Evolutionary conservation across 306 rosid species (phyloP), one percentile per base, ranked within the genome.

Genomic region (Castanospermum australe): DNA sequence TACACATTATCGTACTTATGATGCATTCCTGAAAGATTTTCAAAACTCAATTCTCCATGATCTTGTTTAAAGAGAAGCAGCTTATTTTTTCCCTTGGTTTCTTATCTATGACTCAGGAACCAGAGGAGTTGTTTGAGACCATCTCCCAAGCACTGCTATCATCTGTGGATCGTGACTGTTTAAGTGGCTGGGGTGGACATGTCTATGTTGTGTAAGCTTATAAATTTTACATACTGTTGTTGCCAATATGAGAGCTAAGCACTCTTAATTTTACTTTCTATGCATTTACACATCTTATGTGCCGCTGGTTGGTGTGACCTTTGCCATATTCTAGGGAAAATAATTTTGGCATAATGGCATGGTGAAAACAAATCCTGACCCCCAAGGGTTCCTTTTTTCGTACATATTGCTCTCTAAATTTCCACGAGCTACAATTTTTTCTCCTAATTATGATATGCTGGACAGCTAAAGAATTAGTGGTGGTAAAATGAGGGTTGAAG

Each of bases 101-200:
- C 56, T 69, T 56, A 15, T 79, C 41, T 47, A 38, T 84, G 73
- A 50, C 33, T 59, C 92, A 96, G 99, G 99, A 93, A 88, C 67
- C 98, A 4, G 99, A 96, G 87, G 99, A 93, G 32, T 86, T 96
- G 79, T 96, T 96, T 66, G 99, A 96, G 89, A 88, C 94, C 77
- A 80, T 96, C 82, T 93, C 99, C 47, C 99, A 96, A 84, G 99
- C 99, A 35, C 86, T 96, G 87, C 80, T 91, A 57, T 91, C 99
- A 39, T 96, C 99, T 0, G 99, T 96, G 18, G 98, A 96, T 80
- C 94, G 99, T n/a, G 99, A 96, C 85, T 93, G 99, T 88, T 81
- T 96, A 83, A 96, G 99, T 87, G 99, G 99, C 75, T 96, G 99
- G 99, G 98, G 98, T 76, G 99, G 99, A 45, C 99, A 96, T 61